phyloP scores from a whole-genome alignment of 305 asterid species.

The Solanum hybrid region DNA sequence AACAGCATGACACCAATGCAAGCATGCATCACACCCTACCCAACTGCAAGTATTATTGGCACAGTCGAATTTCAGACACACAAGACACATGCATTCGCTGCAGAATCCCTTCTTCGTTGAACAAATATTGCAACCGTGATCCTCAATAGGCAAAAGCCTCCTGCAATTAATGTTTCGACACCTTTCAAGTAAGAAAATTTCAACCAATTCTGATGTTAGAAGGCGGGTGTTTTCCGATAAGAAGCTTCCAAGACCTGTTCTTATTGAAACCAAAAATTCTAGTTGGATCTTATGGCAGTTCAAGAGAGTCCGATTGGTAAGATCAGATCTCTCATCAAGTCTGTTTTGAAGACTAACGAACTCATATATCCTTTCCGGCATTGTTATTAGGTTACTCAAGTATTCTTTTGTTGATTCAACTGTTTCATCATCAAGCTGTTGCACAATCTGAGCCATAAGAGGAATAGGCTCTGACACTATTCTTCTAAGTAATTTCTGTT shows the following conservation, averaged over 20 bases:
- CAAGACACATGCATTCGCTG: constrained; percentile 88
- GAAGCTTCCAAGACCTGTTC: constrained; percentile 54
- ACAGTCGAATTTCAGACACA: constrained; percentile 75
- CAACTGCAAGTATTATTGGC: constrained; percentile 85
- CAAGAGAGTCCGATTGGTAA: constrained; percentile 60
- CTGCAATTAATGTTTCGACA: constrained; percentile 68
- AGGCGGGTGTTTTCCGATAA: constrained; percentile 32
- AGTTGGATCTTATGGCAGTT: constrained; percentile 67
- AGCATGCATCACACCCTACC: constrained; percentile 91
- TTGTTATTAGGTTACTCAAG: constrained; percentile 39
- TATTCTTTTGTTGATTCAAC: constrained; percentile 54
- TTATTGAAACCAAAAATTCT: constrained; percentile 60
- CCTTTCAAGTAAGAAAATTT: constrained; percentile 65
- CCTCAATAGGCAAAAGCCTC: constrained; percentile 71
- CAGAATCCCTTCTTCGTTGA: constrained; percentile 74
- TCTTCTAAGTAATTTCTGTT: constrained; percentile 61
- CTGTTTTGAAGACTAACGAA: constrained; percentile 45
- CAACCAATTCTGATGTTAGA: constrained; percentile 47
- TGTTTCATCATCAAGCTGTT: constrained; percentile 63
- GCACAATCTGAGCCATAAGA: constrained; percentile 54
- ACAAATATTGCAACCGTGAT: constrained; percentile 84
- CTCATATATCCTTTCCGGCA: constrained; percentile 54
- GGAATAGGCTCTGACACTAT: constrained; percentile 58
- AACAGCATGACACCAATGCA: constrained; percentile 87
- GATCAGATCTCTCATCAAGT: constrained; percentile 70